A percentile compares a stretch with the other conserved stretches of the same genome.
Evolutionary conservation across 805 yeast species (phyloP).

Genomic region (Hanseniaspora valbyensis): DNA sequence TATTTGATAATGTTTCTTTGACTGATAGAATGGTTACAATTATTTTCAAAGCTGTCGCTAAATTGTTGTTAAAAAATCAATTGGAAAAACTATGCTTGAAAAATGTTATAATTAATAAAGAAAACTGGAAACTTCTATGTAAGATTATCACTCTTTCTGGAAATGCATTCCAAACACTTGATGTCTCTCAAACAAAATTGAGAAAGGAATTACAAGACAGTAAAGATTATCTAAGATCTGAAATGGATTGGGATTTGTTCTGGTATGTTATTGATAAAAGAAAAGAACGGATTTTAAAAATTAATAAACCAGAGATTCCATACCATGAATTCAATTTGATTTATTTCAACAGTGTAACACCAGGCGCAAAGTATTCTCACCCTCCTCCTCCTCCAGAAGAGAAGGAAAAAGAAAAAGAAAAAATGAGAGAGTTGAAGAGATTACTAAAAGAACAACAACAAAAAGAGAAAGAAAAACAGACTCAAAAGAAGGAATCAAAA

Average conservation of each 20-base stretch:
- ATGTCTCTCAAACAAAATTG: slow-evolving; percentile 53
- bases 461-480: background rate
- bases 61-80: slow-evolving; percentile 54
- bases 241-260: slow-evolving; percentile 73
- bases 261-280: slow-evolving; percentile 25
- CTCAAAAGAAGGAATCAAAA: background rate
- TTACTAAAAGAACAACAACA: slow-evolving; percentile 11
- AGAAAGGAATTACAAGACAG: slow-evolving; percentile 23
- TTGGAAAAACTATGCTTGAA: slow-evolving; percentile 65
- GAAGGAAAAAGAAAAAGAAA: slow-evolving; percentile 13
- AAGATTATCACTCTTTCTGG: slow-evolving; percentile 55
- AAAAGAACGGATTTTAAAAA: background rate
- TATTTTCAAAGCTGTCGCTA: slow-evolving; percentile 32
- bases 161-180: slow-evolving; percentile 46
- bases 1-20: slow-evolving; percentile 68
- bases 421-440: slow-evolving; percentile 12
- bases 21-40: slow-evolving; percentile 67
- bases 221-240: slow-evolving; percentile 42
- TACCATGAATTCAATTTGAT: slow-evolving; percentile 3
- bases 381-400: slow-evolving; percentile 15
- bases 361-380: slow-evolving; percentile 14
- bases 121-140: slow-evolving; percentile 72
- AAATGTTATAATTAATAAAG: slow-evolving; percentile 59
- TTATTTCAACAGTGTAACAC: slow-evolving; percentile 15
- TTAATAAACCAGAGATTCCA: background rate